phyloP scores from a whole-genome alignment of 495 filamentous ascomycete species.

The Xylaria castorea region DNA sequence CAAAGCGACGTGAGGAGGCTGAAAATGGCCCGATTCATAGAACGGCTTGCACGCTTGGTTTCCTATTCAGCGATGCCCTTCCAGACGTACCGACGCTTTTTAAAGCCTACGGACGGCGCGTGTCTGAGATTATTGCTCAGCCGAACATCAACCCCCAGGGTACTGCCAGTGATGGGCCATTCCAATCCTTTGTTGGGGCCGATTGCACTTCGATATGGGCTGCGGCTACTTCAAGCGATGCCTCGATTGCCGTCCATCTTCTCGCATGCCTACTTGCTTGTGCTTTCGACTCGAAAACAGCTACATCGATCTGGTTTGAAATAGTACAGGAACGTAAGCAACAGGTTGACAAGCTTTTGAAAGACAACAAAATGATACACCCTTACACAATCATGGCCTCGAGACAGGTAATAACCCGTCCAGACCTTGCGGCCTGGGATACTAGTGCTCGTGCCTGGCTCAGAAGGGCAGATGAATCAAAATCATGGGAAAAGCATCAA shows the following conservation, averaged over 20 bases:
- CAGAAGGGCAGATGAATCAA: conserved; percentile 35
- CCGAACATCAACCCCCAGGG: conserved; percentile 25
- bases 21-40: conserved; percentile 41
- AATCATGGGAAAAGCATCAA: conserved; percentile 27
- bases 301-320: conserved; percentile 45
- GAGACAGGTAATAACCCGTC: conserved; percentile 32
- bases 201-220: conserved; percentile 47
- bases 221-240: conserved; percentile 46
- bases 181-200: conserved; percentile 35
- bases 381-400: neutral
- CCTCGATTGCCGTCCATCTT: conserved; percentile 43
- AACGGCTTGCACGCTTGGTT: conserved; percentile 43
- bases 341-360: neutral
- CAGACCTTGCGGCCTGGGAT: conserved; percentile 45
- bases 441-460: conserved; percentile 48
- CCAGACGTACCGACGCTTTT: conserved; percentile 30
- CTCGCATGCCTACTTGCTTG: conserved; percentile 51
- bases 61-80: conserved; percentile 37
- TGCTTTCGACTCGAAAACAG: conserved; percentile 36
- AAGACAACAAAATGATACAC: conserved; percentile 15
- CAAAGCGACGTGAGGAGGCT: conserved; percentile 32
- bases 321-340: conserved; percentile 28
- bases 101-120: conserved; percentile 39
- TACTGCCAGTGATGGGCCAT: conserved; percentile 27
- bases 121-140: conserved; percentile 32